phyloP scores from a whole-genome alignment of 2,329 filamentous ascomycete species.

The Cladosporium sp. region DNA sequence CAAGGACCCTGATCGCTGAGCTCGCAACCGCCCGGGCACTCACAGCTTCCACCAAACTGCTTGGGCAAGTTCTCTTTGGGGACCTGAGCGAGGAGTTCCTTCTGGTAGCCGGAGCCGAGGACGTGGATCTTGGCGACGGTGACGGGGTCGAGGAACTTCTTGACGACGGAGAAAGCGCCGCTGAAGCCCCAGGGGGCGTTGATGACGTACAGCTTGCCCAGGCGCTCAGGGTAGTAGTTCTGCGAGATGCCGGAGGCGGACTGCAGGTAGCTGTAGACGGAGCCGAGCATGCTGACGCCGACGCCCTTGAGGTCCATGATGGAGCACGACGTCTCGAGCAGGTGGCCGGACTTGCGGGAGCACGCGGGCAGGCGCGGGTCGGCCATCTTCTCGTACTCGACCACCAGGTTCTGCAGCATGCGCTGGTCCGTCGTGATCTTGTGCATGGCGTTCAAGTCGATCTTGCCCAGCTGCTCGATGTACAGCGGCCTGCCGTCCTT shows the following conservation, averaged over 20 bases:
- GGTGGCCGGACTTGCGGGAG: slow-evolving; percentile 82
- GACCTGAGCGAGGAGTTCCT: slow-evolving; percentile 78
- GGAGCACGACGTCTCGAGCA: slow-evolving; percentile 96
- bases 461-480: slow-evolving; percentile 92
- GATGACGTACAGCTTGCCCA: slow-evolving; percentile 95
- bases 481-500: slow-evolving; percentile 95
- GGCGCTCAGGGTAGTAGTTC: slow-evolving; percentile 98
- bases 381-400: slow-evolving; percentile 94
- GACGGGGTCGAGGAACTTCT: slow-evolving; percentile 93
- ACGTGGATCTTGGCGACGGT: slow-evolving; percentile 96
- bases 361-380: slow-evolving; percentile 93
- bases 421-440: slow-evolving; percentile 89
- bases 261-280: slow-evolving; percentile 84
- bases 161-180: slow-evolving; percentile 78
- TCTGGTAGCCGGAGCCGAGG: slow-evolving; percentile 75
- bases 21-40: slow-evolving; percentile 77
- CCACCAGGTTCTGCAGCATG: slow-evolving; percentile 94
- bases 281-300: slow-evolving; percentile 71
- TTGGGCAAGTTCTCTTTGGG: slow-evolving; percentile 86
- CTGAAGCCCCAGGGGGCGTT: slow-evolving; percentile 97
- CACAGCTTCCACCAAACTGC: slow-evolving; percentile 77
- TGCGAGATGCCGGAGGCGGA: slow-evolving; percentile 86
- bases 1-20: slow-evolving; percentile 90
- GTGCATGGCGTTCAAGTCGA: slow-evolving; percentile 95
- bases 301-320: slow-evolving; percentile 98